These are phyloP conservation scores for Melastoma candidum DNA, from an alignment of 441 rosid genomes.

Conservation along the genomic window DNA sequence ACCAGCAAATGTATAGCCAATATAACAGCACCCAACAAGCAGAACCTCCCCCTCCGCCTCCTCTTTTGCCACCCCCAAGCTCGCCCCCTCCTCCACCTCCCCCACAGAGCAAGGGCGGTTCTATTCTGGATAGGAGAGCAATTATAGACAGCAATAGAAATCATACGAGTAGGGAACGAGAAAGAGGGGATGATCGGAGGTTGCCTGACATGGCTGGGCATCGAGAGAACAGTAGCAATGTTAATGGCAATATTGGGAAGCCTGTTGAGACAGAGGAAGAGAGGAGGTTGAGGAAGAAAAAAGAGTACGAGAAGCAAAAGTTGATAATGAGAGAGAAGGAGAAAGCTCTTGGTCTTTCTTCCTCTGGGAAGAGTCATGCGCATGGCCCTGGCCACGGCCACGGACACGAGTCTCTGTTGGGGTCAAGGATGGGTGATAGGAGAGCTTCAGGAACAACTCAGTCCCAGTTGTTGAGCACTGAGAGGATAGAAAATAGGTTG, in stretches of 20 bases:
- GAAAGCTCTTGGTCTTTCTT: slow-evolving; percentile 14
- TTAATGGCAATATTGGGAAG: slow-evolving; percentile 32
- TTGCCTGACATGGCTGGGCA: slow-evolving; percentile 2
- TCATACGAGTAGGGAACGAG: slow-evolving; percentile 33
- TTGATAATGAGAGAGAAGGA: slow-evolving; percentile 46
- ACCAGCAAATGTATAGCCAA: slow-evolving; percentile 33
- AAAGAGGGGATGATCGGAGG: slow-evolving; percentile 39
- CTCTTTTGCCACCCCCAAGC: slow-evolving; percentile 37
- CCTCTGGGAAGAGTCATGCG: slow-evolving; percentile 46
- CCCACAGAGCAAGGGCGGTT: slow-evolving; percentile 33
- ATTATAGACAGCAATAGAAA: slow-evolving; percentile 26
- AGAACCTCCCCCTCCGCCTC: slow-evolving; percentile 35
- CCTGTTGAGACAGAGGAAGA: slow-evolving; percentile 91
- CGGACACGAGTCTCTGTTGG: slow-evolving; percentile 31
- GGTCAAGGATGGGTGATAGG: slow-evolving; percentile 74
- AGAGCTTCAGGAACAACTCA: slow-evolving; percentile 23
- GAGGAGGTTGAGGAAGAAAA: slow-evolving; percentile 79
- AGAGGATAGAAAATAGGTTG: slow-evolving; percentile 82
- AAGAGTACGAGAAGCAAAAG: slow-evolving; percentile 73
- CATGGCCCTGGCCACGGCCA: no score
- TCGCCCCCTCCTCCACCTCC: slow-evolving; percentile 25
- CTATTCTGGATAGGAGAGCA: slow-evolving; percentile 19
- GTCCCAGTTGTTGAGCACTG: slow-evolving; percentile 57
- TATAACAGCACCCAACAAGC: slow-evolving; percentile 23
- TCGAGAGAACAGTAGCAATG: slow-evolving; percentile 25